Conservation (phyloP, 257 asterid genomes). For the Asclepias syriaca region DNA sequence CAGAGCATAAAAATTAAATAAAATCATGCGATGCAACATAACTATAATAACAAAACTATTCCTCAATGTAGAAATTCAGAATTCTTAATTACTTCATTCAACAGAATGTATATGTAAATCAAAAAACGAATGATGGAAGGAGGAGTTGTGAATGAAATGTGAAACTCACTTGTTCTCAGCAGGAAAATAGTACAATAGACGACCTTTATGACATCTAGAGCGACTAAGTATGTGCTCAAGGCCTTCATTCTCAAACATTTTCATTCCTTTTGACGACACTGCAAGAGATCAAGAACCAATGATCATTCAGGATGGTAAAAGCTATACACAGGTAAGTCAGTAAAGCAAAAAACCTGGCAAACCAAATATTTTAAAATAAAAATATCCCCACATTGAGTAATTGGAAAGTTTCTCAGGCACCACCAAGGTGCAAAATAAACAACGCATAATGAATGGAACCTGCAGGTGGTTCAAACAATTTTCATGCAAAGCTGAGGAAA, state of each 20-base stretch:
- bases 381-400: not conserved
- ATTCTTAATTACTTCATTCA: not conserved
- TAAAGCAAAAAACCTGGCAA: not conserved
- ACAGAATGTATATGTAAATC: not conserved
- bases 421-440: not conserved
- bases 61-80: not conserved
- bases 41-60: not conserved
- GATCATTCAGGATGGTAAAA: not conserved
- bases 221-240: slow-evolving; percentile 56
- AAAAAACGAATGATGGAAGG: not conserved
- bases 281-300: slow-evolving; percentile 8
- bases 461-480: not conserved
- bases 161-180: slow-evolving; percentile 43
- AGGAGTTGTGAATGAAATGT: slow-evolving; percentile 9
- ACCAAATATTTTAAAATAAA: not conserved
- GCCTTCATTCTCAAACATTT: slow-evolving; percentile 41
- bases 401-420: not conserved
- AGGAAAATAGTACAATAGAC: slow-evolving; percentile 81
- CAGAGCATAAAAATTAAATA: not conserved
- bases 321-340: not conserved
- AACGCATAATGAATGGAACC: not conserved
- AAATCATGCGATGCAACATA: not conserved
- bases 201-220: slow-evolving; percentile 94
- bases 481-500: not conserved
- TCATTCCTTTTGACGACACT: slow-evolving; percentile 46